A percentile compares a stretch with the other conserved stretches of the same genome.
Conservation (phyloP, 306 rosid genomes). For the Begonia masoniana region DNA sequence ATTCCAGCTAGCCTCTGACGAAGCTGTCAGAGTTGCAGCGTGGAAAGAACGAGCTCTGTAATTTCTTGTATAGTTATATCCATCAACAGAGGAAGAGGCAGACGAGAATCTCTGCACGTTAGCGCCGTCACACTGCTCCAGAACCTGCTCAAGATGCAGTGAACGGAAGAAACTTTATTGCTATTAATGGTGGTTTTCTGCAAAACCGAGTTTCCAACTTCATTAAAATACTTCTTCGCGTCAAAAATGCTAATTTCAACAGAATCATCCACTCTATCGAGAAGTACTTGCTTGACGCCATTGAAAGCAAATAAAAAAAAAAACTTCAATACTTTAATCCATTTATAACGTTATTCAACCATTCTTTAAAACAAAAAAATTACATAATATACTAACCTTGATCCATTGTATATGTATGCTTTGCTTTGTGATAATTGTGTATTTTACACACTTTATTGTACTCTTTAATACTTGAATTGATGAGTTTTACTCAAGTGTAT, state of each 20-base stretch:
- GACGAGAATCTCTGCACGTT: conserved; percentile 31
- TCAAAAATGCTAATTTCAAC: conserved; percentile 65
- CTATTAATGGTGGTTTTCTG: conserved; percentile 13
- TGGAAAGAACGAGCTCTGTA: conserved; percentile 43
- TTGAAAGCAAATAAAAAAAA: too few species aligned
- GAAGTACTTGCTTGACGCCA: background rate
- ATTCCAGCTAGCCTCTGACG: conserved; percentile 90
- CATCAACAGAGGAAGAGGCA: conserved; percentile 40
- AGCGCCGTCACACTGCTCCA: conserved; percentile 12
- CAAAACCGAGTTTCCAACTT: conserved; percentile 17
- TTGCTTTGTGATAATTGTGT: too few species aligned
- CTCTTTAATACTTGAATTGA: too few species aligned
- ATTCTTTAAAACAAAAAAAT: too few species aligned
- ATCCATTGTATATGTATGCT: too few species aligned
- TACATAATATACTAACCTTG: too few species aligned
- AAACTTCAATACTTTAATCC: too few species aligned
- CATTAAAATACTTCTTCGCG: conserved; percentile 69
- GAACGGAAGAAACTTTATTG: conserved; percentile 37
- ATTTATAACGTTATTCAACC: too few species aligned
- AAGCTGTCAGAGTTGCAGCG: conserved; percentile 66
- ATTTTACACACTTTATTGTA: too few species aligned
- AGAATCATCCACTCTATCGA: conserved; percentile 25
- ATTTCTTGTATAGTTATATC: conserved; percentile 23
- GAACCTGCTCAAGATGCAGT: conserved; percentile 9
- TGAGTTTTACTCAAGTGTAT: too few species aligned